Evolutionary conservation across 2,329 filamentous ascomycete genomes (phyloP), one percentile per base, ranked within the genome.

Genomic region (Aureobasidium leucospermi): DNA sequence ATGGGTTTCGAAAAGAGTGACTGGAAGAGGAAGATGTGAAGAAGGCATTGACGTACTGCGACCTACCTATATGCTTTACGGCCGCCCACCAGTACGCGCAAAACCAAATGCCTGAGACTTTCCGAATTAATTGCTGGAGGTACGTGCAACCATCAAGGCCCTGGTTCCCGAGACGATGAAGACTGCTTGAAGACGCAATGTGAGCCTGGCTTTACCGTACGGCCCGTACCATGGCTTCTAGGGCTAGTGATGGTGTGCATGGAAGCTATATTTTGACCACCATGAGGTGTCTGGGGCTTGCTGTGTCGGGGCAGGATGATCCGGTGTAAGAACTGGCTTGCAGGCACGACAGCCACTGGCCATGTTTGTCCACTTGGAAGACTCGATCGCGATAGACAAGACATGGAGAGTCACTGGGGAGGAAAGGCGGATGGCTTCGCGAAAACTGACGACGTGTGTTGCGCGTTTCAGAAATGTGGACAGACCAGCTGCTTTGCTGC

Each of bases 141-240:
- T 31, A 45, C 51, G 51, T 55, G 51, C 51, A 45, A 53, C 38
- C n/a, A 45, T 55, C 41, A 45, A 55, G 51, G 51, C 51, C 51
- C 51, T 55, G 51, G 51, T 45, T 32, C 31, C 29, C 49, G 49
- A 42, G n/a, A 42, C 15, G 23, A 42, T n/a, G 13, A 42, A 42
- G 29, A 45, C 41, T 36, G 51, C 10, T 36, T 0, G 16, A 45
- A 45, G 41, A 55, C 51, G 39, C 51, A 55, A 55, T 28, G 51
- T 45, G 41, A 55, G 51, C 51, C 51, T 55, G 39, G 39, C 39
- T 55, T 36, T 36, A 28, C 51, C 51, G 39, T 55, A 39, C 51
- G 51, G 51, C 51, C 51, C 51, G 51, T n/a, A 55, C 51, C 51
- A 55, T 55, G 51, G 39, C 51, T 45, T 55, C 39, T 55, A 45